phyloP scores from a whole-genome alignment of 345 rosid genomes.

The Lenwebbia sp. region DNA sequence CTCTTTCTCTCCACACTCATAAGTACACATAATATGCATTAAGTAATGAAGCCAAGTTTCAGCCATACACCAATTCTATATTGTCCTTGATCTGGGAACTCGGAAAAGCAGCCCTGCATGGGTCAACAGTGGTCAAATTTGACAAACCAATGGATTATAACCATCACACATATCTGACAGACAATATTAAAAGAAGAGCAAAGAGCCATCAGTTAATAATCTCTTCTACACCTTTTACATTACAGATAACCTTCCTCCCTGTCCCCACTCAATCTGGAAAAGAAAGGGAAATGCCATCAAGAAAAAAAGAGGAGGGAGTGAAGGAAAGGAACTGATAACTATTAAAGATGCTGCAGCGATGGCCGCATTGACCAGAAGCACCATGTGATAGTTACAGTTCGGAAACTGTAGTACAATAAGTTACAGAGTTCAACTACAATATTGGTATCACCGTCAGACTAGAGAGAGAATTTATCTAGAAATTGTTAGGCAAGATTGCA shows the following conservation, averaged over 20 bases:
- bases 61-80: slow-evolving; percentile 5
- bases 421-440: background rate
- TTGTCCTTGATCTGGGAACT: slow-evolving; percentile 4
- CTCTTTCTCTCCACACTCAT: background rate
- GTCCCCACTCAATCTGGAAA: background rate
- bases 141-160: background rate
- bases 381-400: background rate
- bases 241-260: background rate
- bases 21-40: background rate
- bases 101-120: slow-evolving; percentile 6
- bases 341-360: background rate
- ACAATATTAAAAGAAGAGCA: background rate
- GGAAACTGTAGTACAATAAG: background rate
- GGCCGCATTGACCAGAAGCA: background rate
- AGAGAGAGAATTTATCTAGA: slow-evolving; percentile 2
- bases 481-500: slow-evolving; percentile 27
- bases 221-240: background rate
- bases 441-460: background rate
- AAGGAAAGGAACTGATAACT: background rate
- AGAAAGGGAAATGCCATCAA: background rate
- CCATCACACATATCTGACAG: background rate
- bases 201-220: background rate
- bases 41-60: background rate
- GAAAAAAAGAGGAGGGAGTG: background rate
- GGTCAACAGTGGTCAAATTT: background rate